phyloP scores from a whole-genome alignment of 139 green algal species.

The Coelastrella sp. region DNA sequence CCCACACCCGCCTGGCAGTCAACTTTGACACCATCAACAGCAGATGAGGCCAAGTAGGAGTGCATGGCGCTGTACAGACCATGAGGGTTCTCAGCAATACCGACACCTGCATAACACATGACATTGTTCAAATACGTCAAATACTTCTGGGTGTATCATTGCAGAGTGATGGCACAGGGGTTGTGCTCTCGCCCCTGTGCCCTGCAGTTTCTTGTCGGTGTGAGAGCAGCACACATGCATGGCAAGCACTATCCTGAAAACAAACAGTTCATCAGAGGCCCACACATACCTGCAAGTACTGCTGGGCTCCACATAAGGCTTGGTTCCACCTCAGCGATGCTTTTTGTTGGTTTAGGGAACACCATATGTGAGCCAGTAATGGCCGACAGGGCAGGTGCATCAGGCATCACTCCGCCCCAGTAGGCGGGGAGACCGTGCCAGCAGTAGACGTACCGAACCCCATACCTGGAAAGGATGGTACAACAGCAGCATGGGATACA shows the following conservation, averaged over 20 bases:
- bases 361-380: slow-evolving; percentile 53
- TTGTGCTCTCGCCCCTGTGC: too few species aligned
- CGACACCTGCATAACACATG: slow-evolving; percentile 68
- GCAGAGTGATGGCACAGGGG: too few species aligned
- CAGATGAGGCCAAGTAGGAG: slow-evolving; percentile 79
- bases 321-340: slow-evolving; percentile 86
- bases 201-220: too few species aligned
- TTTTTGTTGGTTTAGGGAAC: slow-evolving; percentile 58
- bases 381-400: slow-evolving; percentile 29
- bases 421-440: slow-evolving; percentile 97
- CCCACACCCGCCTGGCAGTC: slow-evolving; percentile 80
- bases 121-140: too few species aligned
- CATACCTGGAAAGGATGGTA: slow-evolving; percentile 51
- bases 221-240: too few species aligned
- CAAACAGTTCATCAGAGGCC: too few species aligned
- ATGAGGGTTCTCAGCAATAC: slow-evolving; percentile 72
- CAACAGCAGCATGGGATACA: neutral
- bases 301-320: slow-evolving; percentile 80
- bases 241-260: too few species aligned
- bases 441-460: slow-evolving; percentile 89
- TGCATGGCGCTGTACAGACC: slow-evolving; percentile 94
- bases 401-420: slow-evolving; percentile 89
- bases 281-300: slow-evolving; percentile 63
- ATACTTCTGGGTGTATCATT: too few species aligned
- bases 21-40: slow-evolving; percentile 96